Base-by-base conservation (phyloP, 441 rosid genomes). In the Sinapis alba region DNA sequence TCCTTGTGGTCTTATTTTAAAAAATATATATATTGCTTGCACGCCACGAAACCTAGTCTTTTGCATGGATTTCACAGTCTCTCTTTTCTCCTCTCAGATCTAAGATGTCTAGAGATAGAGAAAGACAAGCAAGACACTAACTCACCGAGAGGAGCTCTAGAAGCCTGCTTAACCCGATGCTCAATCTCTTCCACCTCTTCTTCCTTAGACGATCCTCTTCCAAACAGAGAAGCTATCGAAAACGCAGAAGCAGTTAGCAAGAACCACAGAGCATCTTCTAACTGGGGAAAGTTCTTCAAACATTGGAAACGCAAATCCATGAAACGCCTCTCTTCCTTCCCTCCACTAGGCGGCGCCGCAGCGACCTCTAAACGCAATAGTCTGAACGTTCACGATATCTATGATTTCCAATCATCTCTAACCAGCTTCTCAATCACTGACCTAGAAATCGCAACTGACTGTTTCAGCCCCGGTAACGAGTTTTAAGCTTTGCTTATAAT, bases 111-210 rank as follows among this genome's bases (percentile, higher is more conserved):
- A n/a, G 83, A 83, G 9, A 30, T 71, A 60, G 89, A 86, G 45
- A 68, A 68, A 62, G 87, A 84, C 79, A 83, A 62, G 73, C 71
- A 66, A 26, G 84, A 83, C 16, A 76, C 72, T 73, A 54, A 74
- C 24, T 88, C 98, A 71, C 97, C 99, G 0, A 83, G 82, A 78
- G 93, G 92, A 78, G 82, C 90, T 24, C 34, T 92, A 68, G 99
- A 92, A 62, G 92, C 90, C 24, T 81, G 89, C 73, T 56, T 88
- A 32, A 73, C n/a, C 26, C 67, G 58, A 56, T 62, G 58, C 28
- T 68, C 75, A 2, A 23, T 78, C 65, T 38, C 45, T 5, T 38
- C 45, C 6, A 38, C 45, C 45, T 38, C 45, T 5, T 68, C 80
- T 32, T 54, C 53, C 18, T 21, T 54, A 8, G 78, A 64, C 0